Evolutionary conservation across 345 rosid species (phyloP).

Genomic region (Eucalyptus cladocalyx): DNA sequence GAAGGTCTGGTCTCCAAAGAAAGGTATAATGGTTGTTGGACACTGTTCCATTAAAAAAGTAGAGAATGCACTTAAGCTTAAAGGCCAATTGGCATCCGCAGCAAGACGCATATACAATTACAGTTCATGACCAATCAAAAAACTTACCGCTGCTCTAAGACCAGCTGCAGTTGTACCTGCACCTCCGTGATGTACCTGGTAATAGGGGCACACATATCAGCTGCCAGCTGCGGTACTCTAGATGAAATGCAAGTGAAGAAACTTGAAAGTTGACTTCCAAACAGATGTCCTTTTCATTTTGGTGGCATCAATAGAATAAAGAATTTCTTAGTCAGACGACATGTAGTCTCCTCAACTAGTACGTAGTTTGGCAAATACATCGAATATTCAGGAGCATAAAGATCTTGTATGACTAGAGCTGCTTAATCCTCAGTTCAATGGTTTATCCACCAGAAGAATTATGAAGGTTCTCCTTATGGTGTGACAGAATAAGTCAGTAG

Average conservation of each 20-base stretch:
- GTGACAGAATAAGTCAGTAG: background rate
- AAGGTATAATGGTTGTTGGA: conserved; percentile 47
- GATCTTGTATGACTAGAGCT: background rate
- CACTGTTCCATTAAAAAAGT: conserved; percentile 7
- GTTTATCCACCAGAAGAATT: background rate
- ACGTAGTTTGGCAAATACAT: background rate
- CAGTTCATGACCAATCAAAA: background rate
- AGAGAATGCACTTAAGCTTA: background rate
- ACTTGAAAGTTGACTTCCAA: background rate
- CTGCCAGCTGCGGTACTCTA: background rate
- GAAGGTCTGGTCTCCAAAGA: conserved; percentile 58
- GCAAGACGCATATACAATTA: background rate
- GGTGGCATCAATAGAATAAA: background rate
- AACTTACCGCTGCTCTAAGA: conserved; percentile 47
- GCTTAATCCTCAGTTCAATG: background rate
- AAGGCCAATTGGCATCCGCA: background rate
- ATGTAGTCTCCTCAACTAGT: background rate
- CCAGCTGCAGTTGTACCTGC: conserved; percentile 68
- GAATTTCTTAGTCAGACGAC: background rate
- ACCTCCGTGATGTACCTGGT: conserved; percentile 48
- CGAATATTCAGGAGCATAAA: background rate
- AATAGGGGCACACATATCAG: background rate
- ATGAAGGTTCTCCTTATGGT: background rate
- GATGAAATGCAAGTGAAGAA: background rate
- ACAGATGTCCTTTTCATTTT: background rate